Evolutionary conservation across 768 basidiomycete genomes (phyloP).

Genomic region (Rhizopogon vinicolor): DNA sequence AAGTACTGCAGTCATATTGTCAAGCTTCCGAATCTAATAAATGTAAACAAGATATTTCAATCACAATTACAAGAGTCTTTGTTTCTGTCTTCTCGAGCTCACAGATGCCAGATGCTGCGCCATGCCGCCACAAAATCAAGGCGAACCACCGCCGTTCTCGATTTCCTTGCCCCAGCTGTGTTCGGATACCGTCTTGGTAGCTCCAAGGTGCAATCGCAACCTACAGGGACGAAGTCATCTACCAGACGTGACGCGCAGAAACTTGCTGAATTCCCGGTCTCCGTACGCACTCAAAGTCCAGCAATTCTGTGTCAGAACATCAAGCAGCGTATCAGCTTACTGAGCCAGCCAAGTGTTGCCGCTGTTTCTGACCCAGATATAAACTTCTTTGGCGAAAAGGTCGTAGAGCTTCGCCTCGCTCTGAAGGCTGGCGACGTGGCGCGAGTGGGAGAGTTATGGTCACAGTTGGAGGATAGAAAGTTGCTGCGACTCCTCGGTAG

Average conservation of each 20-base stretch:
- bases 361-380: constrained; percentile 26
- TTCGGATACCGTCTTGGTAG: constrained; percentile 12
- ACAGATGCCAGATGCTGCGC: constrained; percentile 17
- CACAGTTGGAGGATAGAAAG: constrained; percentile 35
- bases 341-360: constrained; percentile 1
- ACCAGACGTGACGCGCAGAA: constrained; percentile 3
- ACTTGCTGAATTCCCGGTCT: background rate
- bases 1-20: too few relatives aligned
- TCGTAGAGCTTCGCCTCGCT: constrained; percentile 35
- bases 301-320: constrained; percentile 23
- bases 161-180: constrained; percentile 40
- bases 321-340: constrained; percentile 5
- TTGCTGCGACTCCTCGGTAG: constrained; percentile 43
- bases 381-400: constrained; percentile 28
- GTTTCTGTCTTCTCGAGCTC: background rate
- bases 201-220: constrained; percentile 10
- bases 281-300: constrained; percentile 7
- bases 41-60: constrained; percentile 1
- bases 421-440: constrained; percentile 30
- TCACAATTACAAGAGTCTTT: background rate
- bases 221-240: background rate
- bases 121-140: constrained; percentile 14
- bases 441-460: constrained; percentile 34
- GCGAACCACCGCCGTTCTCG: constrained; percentile 26
- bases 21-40: constrained; percentile 2